Conservation (phyloP, 1,139 yeast species). For the Geotrichum restrictum region DNA sequence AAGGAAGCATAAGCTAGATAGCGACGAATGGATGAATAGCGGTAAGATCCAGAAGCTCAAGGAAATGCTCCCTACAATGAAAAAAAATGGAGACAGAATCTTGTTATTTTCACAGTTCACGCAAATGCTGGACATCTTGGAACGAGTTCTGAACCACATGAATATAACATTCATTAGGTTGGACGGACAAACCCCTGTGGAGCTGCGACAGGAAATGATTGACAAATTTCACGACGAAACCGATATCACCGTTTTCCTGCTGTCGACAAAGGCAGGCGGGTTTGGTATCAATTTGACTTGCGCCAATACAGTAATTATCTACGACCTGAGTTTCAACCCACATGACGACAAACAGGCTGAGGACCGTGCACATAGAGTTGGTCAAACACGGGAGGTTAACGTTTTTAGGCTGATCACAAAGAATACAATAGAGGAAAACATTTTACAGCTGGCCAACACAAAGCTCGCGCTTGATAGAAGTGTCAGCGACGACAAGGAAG, state of each 20-base stretch:
- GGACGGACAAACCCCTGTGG: conserved; percentile 94
- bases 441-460: conserved; percentile 79
- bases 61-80: conserved; percentile 56
- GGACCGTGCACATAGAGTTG: conserved; percentile 96
- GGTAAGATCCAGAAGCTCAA: conserved; percentile 68
- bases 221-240: conserved; percentile 83
- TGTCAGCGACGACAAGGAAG: conserved; percentile 50
- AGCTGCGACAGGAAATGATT: conserved; percentile 84
- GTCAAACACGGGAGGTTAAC: conserved; percentile 82
- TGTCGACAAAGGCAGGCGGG: conserved; percentile 97
- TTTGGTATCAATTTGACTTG: conserved; percentile 95
- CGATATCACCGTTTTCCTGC: conserved; percentile 75
- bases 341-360: conserved; percentile 99
- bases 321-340: conserved; percentile 93
- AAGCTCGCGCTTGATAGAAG: conserved; percentile 81
- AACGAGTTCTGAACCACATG: conserved; percentile 62
- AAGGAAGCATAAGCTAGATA: conserved; percentile 48
- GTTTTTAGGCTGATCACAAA: conserved; percentile 73
- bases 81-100: conserved; percentile 66
- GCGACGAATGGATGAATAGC: conserved; percentile 62
- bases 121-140: conserved; percentile 83
- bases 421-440: conserved; percentile 84
- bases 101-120: conserved; percentile 88
- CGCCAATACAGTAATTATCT: conserved; percentile 87
- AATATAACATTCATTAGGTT: conserved; percentile 73